These are phyloP conservation scores for Parafenestella ontariensis DNA, from an alignment of 2,329 filamentous ascomycete genomes.

Conservation along the genomic window DNA sequence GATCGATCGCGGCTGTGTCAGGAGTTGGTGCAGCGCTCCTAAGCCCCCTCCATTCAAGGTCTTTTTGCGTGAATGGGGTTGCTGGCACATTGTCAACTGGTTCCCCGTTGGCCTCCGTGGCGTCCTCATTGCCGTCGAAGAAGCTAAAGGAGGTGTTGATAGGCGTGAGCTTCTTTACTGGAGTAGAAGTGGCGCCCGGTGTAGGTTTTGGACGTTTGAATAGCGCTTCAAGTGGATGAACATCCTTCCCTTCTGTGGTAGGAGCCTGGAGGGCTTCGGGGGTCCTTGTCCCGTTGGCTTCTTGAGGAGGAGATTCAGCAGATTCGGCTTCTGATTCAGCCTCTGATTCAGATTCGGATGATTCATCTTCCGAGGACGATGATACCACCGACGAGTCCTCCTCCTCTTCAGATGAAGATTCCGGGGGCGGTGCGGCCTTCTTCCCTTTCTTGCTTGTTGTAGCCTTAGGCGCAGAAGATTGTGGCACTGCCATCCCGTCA, in stretches of 20 bases:
- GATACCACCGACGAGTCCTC: slow-evolving; percentile 47
- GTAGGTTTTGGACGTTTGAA: slow-evolving; percentile 74
- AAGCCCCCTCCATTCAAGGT: slow-evolving; percentile 75
- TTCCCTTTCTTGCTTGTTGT: slow-evolving; percentile 28
- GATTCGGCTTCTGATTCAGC: slow-evolving; percentile 18
- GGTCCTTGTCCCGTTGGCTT: slow-evolving; percentile 14
- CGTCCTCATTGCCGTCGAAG: slow-evolving; percentile 64
- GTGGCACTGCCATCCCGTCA: slow-evolving; percentile 23
- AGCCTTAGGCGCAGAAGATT: slow-evolving; percentile 20
- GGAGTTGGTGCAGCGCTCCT: slow-evolving; percentile 93
- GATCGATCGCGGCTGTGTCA: slow-evolving; percentile 81
- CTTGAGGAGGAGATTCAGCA: slow-evolving; percentile 18
- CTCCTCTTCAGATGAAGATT: slow-evolving; percentile 30
- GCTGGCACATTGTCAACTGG: slow-evolving; percentile 60
- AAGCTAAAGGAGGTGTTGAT: slow-evolving; percentile 76
- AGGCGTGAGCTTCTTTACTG: slow-evolving; percentile 47
- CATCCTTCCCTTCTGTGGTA: slow-evolving; percentile 44
- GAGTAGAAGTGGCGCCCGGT: slow-evolving; percentile 39
- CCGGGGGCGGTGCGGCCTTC: slow-evolving; percentile 31
- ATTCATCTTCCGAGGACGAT: slow-evolving; percentile 42
- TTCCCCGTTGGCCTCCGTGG: slow-evolving; percentile 45
- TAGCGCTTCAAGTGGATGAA: slow-evolving; percentile 90
- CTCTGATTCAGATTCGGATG: slow-evolving; percentile 30
- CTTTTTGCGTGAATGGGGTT: slow-evolving; percentile 82
- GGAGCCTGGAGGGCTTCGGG: slow-evolving; percentile 22